Evolutionary conservation across 257 asterid species (phyloP), one percentile per base, ranked within the genome.

Genomic region (Penstemon newberryi): DNA sequence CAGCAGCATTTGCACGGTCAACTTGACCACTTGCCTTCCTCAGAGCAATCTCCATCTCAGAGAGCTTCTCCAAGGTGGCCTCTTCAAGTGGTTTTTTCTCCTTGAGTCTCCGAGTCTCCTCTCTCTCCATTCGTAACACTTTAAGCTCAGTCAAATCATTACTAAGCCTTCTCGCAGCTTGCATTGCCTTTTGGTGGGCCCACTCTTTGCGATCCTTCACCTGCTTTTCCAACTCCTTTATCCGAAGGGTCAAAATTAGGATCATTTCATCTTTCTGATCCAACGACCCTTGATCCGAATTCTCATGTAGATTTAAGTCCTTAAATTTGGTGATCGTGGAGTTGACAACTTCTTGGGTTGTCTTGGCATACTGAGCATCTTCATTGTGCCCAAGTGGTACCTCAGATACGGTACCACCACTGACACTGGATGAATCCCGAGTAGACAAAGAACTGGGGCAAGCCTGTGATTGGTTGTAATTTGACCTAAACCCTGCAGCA

Each of bases 151-250:
- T 93, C 79, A 90, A 82, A 79, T 93, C 99, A 70, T 80, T 80
- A 69, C 96, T 84, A 53, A 93, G 89, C 89, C 87, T 93, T 63
- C 92, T 81, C 8, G 99, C 99, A 63, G 99, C 99, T 79, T 90
- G 96, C 92, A 93, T 86, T 3, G 99, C 97, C 80, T 90, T 93
- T 75, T 90, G 88, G 70, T 88, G 96, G 13, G 97, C 99, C 99
- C 99, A 90, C 40, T 88, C 99, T 77, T 88, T 90, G 15, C 92
- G 80, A 62, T 93, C 99, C 81, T 87, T 86, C 58, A 87, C 96
- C 74, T 88, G 94, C 53, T 79, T 85, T 84, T 93, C 96, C 10
- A 90, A 83, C 70, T 88, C 96, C 87, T 90, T 88, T 56, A 88
- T 84, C 89, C 87, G 95, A 72, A 78, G 87, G 49, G 87, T 69